A percentile compares a stretch with the other conserved stretches of the same genome.
Conservation (phyloP, 78 protist genomes). For the Mantamonas sphyraenae region DNA sequence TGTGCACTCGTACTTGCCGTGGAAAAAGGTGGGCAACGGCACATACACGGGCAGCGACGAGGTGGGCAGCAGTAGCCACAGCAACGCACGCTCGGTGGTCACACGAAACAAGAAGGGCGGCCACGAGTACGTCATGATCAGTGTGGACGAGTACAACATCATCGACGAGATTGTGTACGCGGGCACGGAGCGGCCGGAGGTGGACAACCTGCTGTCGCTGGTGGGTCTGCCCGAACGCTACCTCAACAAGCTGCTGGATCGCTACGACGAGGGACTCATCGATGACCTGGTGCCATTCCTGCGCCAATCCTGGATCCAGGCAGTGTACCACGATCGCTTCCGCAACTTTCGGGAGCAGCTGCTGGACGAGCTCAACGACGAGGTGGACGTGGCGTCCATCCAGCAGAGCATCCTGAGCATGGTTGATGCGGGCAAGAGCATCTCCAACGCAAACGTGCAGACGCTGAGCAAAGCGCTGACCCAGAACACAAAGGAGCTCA, state of each 20-base stretch:
- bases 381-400: neutral
- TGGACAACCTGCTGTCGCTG: slow-evolving; percentile 2
- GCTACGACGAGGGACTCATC: neutral
- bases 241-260: neutral
- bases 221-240: slow-evolving; percentile 8
- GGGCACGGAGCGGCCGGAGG: slow-evolving; percentile 2
- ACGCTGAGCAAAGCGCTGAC: neutral
- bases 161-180: slow-evolving; percentile 2
- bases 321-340: neutral
- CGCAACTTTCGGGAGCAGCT: neutral
- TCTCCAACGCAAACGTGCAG: neutral
- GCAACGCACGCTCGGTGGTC: too few species aligned
- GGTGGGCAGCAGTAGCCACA: too few species aligned
- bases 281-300: neutral
- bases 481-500: neutral
- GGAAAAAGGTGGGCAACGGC: neutral
- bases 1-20: neutral
- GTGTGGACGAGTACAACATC: neutral
- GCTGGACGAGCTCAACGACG: neutral
- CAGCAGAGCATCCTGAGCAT: neutral
- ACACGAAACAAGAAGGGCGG: neutral
- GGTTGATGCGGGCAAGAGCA: neutral
- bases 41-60: too few species aligned
- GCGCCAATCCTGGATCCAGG: neutral
- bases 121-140: neutral